Conservation (phyloP, 2,329 filamentous ascomycete species). For the Pseudocercospora pini-densiflorae region DNA sequence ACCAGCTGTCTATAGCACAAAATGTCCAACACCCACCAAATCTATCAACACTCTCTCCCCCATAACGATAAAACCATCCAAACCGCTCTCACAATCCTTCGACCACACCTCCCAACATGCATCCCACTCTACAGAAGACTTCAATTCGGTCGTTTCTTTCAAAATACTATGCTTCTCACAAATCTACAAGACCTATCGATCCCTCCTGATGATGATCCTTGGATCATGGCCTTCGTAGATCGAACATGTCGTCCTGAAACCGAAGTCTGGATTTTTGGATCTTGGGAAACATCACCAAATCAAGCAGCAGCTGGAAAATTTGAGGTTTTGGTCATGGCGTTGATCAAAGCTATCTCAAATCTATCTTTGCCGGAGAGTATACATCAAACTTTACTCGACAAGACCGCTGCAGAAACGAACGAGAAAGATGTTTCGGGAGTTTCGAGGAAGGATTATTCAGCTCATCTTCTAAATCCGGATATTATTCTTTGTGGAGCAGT, state of each 20-base stretch:
- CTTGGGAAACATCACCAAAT: constrained; percentile 32
- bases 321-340: constrained; percentile 20
- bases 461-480: constrained; percentile 24
- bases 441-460: constrained; percentile 28
- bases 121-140: constrained; percentile 67
- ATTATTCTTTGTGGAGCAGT: constrained; percentile 40
- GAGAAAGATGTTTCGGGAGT: constrained; percentile 20
- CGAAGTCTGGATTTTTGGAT: constrained; percentile 64
- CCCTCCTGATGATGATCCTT: constrained; percentile 20
- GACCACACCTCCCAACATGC: constrained; percentile 59
- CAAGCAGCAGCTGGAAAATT: no score
- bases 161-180: constrained; percentile 50
- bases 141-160: constrained; percentile 57
- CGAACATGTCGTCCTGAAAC: constrained; percentile 65
- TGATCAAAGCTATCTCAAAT: constrained; percentile 23
- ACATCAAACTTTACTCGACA: constrained; percentile 18
- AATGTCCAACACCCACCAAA: background rate
- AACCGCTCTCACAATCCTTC: constrained; percentile 54
- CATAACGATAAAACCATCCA: background rate
- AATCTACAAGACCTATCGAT: constrained; percentile 34
- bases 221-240: constrained; percentile 66
- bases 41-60: background rate
- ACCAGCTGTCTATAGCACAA: no score
- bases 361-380: constrained; percentile 16
- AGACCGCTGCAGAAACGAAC: background rate